Conservation (phyloP, 2,329 filamentous ascomycete genomes). For the Verticillium dahliae region DNA sequence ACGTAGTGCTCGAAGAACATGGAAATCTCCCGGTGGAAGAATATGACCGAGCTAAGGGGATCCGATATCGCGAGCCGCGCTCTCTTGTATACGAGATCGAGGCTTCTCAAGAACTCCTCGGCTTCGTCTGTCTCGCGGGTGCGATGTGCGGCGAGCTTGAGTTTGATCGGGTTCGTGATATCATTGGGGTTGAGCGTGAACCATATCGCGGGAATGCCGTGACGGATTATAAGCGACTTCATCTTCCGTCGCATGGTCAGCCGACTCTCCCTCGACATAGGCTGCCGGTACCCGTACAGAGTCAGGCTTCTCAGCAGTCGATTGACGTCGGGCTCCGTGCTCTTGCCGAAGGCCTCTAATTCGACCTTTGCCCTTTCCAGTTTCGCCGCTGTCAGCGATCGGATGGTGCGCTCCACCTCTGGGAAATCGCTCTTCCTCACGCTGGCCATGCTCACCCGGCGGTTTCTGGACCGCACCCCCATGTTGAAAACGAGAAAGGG, state of each 20-base stretch:
- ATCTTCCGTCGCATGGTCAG: conserved; percentile 7
- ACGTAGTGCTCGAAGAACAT: conserved; percentile 10
- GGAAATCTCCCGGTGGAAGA: conserved; percentile 5
- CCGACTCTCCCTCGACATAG: conserved; percentile 6
- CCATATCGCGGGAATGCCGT: conserved; percentile 7
- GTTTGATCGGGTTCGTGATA: conserved; percentile 8
- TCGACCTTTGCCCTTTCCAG: neutral
- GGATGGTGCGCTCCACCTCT: neutral
- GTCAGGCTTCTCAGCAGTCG: neutral
- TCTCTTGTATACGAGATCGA: neutral
- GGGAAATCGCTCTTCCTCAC: neutral
- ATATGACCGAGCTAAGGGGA: conserved; percentile 4
- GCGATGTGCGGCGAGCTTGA: conserved; percentile 2
- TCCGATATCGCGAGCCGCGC: conserved; percentile 1
- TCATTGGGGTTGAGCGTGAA: conserved; percentile 9
- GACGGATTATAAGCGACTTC: conserved; percentile 3
- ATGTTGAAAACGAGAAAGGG: neutral
- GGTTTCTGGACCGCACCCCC: neutral
- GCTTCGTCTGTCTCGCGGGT: conserved; percentile 1
- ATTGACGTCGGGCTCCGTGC: neutral
- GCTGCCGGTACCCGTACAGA: neutral
- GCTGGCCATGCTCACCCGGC: neutral
- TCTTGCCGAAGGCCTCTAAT: neutral
- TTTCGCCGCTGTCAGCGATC: neutral
- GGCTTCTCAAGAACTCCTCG: conserved; percentile 2